Percentiles rank a stretch among this genome's conserved stretches.
These are phyloP conservation scores for Elaeagnus macrophylla DNA, from an alignment of 306 rosid species.

Conservation along the genomic window DNA sequence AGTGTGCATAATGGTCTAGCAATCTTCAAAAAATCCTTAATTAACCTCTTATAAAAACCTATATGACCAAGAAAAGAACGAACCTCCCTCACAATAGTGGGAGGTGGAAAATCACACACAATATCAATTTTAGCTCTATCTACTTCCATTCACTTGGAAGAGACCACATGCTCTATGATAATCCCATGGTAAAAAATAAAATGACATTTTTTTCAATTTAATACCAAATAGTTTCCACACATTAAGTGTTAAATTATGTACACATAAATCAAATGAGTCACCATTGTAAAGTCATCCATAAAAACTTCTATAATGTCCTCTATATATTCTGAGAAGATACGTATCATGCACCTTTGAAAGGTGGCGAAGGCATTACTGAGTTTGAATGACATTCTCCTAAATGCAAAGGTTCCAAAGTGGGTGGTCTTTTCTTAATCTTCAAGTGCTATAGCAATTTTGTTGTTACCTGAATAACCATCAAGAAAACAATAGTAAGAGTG, in stretches of 20 bases:
- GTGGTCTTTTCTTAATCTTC: not conserved
- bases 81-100: too few relatives aligned
- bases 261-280: not conserved
- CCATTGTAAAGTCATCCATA: not conserved
- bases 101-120: not conserved
- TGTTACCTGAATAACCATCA: conserved; percentile 1
- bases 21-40: not conserved
- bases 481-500: not conserved
- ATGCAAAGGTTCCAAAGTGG: not conserved
- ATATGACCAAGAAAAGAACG: not conserved
- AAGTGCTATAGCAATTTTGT: not conserved
- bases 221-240: not conserved
- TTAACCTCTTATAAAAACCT: not conserved
- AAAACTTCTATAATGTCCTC: not conserved
- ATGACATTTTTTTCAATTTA: not conserved
- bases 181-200: not conserved
- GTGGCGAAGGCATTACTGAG: too few relatives aligned
- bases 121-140: not conserved
- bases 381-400: too few relatives aligned
- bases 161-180: not conserved
- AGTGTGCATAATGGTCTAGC: not conserved
- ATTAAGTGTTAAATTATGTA: not conserved
- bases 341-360: too few relatives aligned
- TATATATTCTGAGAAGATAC: too few relatives aligned
- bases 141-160: not conserved